Conservation (phyloP, 2,329 filamentous ascomycete genomes). For the Fusarium nodosum region DNA sequence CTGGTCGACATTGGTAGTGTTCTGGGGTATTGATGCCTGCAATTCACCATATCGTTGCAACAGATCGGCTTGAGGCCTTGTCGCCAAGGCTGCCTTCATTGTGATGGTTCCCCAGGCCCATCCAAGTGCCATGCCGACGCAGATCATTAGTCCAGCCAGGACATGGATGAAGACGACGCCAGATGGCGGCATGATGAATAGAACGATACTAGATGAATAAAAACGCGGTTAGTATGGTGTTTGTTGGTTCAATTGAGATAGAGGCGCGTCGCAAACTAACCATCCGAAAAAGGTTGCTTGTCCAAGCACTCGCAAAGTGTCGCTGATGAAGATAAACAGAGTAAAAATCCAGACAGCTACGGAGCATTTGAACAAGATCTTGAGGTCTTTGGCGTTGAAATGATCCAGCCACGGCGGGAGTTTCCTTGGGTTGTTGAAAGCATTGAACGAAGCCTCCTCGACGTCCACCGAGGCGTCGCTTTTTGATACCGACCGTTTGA, state of each 20-base stretch:
- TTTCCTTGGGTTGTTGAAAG: slow-evolving; percentile 16
- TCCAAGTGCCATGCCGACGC: slow-evolving; percentile 26
- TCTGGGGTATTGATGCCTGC: slow-evolving; percentile 30
- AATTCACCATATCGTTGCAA: slow-evolving; percentile 25
- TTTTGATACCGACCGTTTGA: neutral
- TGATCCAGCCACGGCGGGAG: slow-evolving; percentile 42
- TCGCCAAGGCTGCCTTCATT: slow-evolving; percentile 42
- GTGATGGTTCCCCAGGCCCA: slow-evolving; percentile 41
- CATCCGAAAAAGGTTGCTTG: slow-evolving; percentile 32
- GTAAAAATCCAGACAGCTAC: slow-evolving; percentile 44
- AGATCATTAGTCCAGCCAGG: slow-evolving; percentile 30
- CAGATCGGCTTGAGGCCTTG: slow-evolving; percentile 31
- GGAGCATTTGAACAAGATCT: slow-evolving; percentile 42
- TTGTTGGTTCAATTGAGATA: too few relatives aligned
- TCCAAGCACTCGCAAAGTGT: slow-evolving; percentile 34
- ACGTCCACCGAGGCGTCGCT: slow-evolving; percentile 1
- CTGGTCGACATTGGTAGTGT: slow-evolving; percentile 32
- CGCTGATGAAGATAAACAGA: slow-evolving; percentile 38
- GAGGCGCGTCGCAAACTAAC: neutral
- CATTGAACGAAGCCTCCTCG: slow-evolving; percentile 15
- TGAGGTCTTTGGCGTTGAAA: slow-evolving; percentile 43
- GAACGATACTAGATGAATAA: slow-evolving; percentile 22
- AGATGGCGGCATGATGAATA: slow-evolving; percentile 43
- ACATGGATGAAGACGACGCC: slow-evolving; percentile 43
- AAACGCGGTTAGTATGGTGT: neutral